These are phyloP conservation scores for Tieghemostelium lacteum DNA, from an alignment of 78 protist species.

Conservation along the genomic window DNA sequence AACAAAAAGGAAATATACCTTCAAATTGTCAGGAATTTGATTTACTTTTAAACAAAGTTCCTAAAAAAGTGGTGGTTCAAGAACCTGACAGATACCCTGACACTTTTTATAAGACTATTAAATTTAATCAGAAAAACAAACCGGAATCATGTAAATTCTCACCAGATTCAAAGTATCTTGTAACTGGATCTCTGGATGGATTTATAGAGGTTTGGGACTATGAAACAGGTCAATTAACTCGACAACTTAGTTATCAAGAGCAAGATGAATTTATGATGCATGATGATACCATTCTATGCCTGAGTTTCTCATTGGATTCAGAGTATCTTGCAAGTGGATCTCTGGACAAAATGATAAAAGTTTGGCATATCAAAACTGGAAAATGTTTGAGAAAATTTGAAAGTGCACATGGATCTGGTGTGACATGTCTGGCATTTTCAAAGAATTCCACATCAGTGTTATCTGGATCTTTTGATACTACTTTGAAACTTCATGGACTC, in stretches of 20 bases:
- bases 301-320: conserved; percentile 86
- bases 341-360: conserved; percentile 83
- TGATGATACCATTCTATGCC: conserved; percentile 79
- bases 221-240: conserved; percentile 79
- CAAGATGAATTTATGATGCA: conserved; percentile 89
- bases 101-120: conserved; percentile 42
- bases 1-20: conserved; percentile 75
- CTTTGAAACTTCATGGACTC: conserved; percentile 88
- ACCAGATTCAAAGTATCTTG: conserved; percentile 75
- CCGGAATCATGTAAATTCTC: conserved; percentile 51
- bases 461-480: conserved; percentile 80
- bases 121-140: conserved; percentile 44
- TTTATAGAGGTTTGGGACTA: conserved; percentile 83
- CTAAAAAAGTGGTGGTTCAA: not conserved
- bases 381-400: conserved; percentile 83
- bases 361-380: conserved; percentile 87
- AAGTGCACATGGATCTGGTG: conserved; percentile 86
- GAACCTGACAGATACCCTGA: conserved; percentile 33
- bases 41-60: conserved; percentile 24
- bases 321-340: conserved; percentile 89
- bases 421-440: conserved; percentile 82
- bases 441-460: conserved; percentile 69
- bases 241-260: conserved; percentile 81
- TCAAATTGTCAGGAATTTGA: conserved; percentile 37
- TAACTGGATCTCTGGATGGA: conserved; percentile 68